A percentile compares a stretch with the other conserved stretches of the same genome.
phyloP scores from a whole-genome alignment of 805 yeast species.

The Suhomyces sp. region DNA sequence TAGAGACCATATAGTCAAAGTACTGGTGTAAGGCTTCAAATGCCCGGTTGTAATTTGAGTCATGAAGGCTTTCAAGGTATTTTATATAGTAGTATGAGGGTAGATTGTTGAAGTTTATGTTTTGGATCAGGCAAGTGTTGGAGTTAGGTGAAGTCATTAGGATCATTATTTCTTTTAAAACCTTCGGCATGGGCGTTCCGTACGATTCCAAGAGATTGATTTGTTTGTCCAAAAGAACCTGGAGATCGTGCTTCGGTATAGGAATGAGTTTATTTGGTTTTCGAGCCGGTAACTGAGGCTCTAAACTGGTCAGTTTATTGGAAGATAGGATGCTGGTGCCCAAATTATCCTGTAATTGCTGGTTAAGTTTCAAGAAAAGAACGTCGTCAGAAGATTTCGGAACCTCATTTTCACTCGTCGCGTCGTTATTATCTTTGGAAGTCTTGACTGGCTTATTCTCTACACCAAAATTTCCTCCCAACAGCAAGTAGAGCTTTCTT shows the following conservation, averaged over 20 bases:
- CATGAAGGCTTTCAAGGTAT: conserved; percentile 56
- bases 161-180: conserved; percentile 39
- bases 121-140: conserved; percentile 35
- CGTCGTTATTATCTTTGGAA: not conserved
- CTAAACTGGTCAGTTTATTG: not conserved
- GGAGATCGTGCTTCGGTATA: conserved; percentile 51
- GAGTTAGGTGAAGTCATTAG: conserved; percentile 46
- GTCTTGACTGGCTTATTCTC: not conserved
- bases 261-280: conserved; percentile 21
- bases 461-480: conserved; percentile 6
- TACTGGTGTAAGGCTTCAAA: conserved; percentile 49
- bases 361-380: conserved; percentile 5
- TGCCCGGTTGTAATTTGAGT: conserved; percentile 60
- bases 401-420: not conserved
- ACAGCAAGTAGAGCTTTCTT: conserved; percentile 16
- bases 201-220: conserved; percentile 49
- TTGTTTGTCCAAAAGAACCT: conserved; percentile 50
- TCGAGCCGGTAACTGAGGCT: not conserved
- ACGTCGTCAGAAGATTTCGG: not conserved
- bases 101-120: conserved; percentile 24
- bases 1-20: conserved; percentile 77
- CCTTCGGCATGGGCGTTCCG: conserved; percentile 49
- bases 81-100: conserved; percentile 52
- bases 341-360: conserved; percentile 5
- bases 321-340: conserved; percentile 11